phyloP scores from a whole-genome alignment of 495 filamentous ascomycete genomes.

The Mycothermus thermophilus region DNA sequence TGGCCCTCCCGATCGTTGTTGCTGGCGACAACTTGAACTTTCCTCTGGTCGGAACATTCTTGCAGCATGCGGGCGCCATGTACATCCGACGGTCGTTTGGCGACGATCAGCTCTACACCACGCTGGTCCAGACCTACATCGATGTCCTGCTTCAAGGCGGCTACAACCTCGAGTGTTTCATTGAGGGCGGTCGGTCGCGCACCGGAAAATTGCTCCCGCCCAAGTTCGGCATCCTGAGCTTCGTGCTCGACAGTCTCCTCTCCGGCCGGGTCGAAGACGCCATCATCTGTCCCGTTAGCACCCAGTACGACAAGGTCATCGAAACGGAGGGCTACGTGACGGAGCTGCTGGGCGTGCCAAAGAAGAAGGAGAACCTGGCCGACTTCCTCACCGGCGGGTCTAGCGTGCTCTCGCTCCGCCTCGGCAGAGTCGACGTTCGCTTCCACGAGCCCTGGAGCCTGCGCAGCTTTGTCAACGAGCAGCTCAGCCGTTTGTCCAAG shows the following conservation, averaged over 20 bases:
- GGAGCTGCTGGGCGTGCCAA: constrained; percentile 84
- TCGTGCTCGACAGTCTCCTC: constrained; percentile 77
- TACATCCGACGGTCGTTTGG: constrained; percentile 90
- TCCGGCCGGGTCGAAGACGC: constrained; percentile 82
- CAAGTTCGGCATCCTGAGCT: constrained; percentile 92
- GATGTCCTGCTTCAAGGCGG: constrained; percentile 82
- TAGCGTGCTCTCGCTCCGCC: constrained; percentile 71
- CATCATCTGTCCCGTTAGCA: constrained; percentile 86
- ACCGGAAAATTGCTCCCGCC: constrained; percentile 89
- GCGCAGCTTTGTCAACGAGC: constrained; percentile 60
- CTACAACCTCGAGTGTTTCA: constrained; percentile 92
- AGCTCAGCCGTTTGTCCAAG: constrained; percentile 39
- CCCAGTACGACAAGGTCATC: constrained; percentile 97
- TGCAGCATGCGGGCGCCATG: constrained; percentile 95
- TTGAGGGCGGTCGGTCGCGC: constrained; percentile 82
- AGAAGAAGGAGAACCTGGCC: constrained; percentile 81
- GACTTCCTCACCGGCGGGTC: constrained; percentile 75
- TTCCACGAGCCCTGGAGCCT: constrained; percentile 95
- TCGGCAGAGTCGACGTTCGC: constrained; percentile 86
- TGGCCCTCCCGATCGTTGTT: constrained; percentile 83
- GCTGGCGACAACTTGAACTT: constrained; percentile 95
- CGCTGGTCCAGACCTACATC: constrained; percentile 88
- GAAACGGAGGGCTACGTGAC: constrained; percentile 94
- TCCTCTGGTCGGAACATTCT: constrained; percentile 72
- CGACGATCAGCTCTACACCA: constrained; percentile 77